Evolutionary conservation across 179 eudicot species (phyloP).

Genomic region (Dionaea muscipula): DNA sequence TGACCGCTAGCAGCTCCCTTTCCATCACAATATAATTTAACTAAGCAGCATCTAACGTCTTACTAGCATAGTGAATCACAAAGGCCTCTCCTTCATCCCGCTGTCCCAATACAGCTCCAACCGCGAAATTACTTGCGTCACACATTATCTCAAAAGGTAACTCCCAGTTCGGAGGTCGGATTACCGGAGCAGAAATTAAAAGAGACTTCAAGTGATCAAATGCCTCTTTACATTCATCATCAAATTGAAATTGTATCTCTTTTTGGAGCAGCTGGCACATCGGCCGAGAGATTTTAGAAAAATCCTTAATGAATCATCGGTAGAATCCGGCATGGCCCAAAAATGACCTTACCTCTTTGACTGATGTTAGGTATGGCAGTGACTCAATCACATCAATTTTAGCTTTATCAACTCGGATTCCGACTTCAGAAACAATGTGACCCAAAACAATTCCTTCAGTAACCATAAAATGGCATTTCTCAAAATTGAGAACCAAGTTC

Average conservation of each 20-base stretch:
- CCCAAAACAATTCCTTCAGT: not conserved
- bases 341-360: not conserved
- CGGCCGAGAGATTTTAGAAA: not conserved
- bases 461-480: slow-evolving; percentile 3
- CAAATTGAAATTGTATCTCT: not conserved
- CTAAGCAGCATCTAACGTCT: not conserved
- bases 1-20: not conserved
- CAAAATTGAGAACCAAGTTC: not conserved
- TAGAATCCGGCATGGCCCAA: not conserved
- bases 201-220: not conserved
- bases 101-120: not conserved
- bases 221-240: not conserved
- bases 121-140: not conserved
- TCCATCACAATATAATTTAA: not conserved
- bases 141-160: not conserved
- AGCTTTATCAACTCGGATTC: not conserved
- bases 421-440: not conserved
- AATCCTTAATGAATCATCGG: not conserved
- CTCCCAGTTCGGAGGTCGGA: not conserved
- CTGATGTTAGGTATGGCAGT: too few species aligned
- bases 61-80: not conserved
- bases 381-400: not conserved
- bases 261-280: not conserved
- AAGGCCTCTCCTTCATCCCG: not conserved
- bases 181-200: not conserved